phyloP scores from a whole-genome alignment of 1,284 basidiomycete species.

The Pyrrhoderma lamaoense region DNA sequence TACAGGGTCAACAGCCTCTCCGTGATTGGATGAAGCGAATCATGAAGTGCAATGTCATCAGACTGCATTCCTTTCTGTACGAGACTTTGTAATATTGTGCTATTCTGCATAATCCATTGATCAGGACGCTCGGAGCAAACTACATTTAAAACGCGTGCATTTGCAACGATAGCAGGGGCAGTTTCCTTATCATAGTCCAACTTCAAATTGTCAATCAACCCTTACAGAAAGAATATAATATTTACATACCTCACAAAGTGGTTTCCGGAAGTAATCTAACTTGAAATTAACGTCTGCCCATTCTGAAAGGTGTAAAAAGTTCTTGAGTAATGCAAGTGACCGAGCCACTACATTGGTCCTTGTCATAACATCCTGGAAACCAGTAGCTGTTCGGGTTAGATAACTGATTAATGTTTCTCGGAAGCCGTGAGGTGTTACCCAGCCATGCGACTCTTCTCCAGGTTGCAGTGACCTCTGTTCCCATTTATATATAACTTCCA shows the following conservation, averaged over 20 bases:
- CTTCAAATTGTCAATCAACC: constrained; percentile 31
- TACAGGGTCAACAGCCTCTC: constrained; percentile 82
- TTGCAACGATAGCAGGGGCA: constrained; percentile 69
- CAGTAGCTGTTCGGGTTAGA: constrained; percentile 82
- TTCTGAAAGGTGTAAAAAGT: constrained; percentile 74
- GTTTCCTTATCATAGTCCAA: constrained; percentile 69
- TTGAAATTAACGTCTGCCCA: constrained; percentile 96
- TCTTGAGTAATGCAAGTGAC: constrained; percentile 75
- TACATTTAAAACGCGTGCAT: constrained; percentile 86
- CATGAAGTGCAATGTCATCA: constrained; percentile 72
- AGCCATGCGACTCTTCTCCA: constrained; percentile 28
- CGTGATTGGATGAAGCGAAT: constrained; percentile 77
- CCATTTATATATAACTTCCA: constrained; percentile 86
- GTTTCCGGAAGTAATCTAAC: constrained; percentile 79
- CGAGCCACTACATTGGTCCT: constrained; percentile 64
- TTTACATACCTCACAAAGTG: constrained; percentile 68
- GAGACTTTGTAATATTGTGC: constrained; percentile 78
- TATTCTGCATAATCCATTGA: constrained; percentile 76
- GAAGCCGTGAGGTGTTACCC: constrained; percentile 74
- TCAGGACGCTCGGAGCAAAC: constrained; percentile 82
- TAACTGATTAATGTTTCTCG: constrained; percentile 92
- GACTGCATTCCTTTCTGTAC: constrained; percentile 83
- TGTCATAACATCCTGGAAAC: constrained; percentile 61
- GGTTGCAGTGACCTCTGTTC: constrained; percentile 52
- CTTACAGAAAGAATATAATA: constrained; percentile 17